Evolutionary conservation across 169 alveolate species (phyloP), one percentile per base, ranked within the genome.

Genomic region (Cryptosporidium baileyi): DNA sequence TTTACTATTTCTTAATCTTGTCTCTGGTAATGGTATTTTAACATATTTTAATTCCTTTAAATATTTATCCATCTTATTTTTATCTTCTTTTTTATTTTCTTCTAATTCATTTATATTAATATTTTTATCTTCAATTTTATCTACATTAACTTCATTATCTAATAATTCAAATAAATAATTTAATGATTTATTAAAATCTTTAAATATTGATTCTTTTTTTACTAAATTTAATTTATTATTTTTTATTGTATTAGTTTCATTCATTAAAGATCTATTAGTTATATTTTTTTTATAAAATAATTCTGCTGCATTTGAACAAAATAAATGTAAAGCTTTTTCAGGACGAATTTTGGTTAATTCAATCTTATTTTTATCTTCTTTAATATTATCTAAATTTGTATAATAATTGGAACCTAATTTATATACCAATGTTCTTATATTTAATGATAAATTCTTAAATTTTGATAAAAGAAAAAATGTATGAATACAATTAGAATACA

Each of bases 351-450:
- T 74, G 11, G 13, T 30, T 2, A 54, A n/a, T 24, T 74, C 4
- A 9, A 40, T 54, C 15, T 74, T 59, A 11, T 17, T 44, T 26
- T 61, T 51, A 5, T 6, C 19, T 3, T 52, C 36, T 22, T 51
- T 17, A 2, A 40, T 22, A 7, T 32, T 43, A 41, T 40, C 61
- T 47, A 74, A 51, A 51, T 65, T 26, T 15, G 54, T 32, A 8
- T 28, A 51, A 41, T 65, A 65, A 9, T 22, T 65, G 8, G 49
- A 26, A 3, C 45, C 61, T 3, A 52, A 36, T 28, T 36, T 51
- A 36, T 38, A 57, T n/a, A 74, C 85, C 19, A 57, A 17, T 8
- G 85, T 74, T 32, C 60, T 57, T 28, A 74, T 60, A n/a, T 74
- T 30, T 40, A 74, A 22, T 11, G 47, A 38, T 32, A 40, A 30